phyloP scores from a whole-genome alignment of 2,329 filamentous ascomycete species.

The Diaporthe citrichinensis region DNA sequence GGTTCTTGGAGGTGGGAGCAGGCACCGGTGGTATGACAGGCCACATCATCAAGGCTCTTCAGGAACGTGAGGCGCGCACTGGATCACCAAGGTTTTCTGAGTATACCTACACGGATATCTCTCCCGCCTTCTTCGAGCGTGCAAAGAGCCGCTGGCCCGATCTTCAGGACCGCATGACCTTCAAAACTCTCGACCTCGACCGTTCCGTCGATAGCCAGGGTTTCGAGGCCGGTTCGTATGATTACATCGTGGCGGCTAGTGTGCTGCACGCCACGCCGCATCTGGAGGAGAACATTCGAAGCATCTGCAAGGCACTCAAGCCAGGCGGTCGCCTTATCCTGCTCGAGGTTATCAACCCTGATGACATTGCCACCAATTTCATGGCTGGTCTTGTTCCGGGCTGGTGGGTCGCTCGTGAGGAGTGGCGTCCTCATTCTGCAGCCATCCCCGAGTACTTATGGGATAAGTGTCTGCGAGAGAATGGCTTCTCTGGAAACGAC shows the following conservation, averaged over 20 bases:
- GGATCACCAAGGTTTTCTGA: constrained; percentile 21
- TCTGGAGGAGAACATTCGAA: constrained; percentile 43
- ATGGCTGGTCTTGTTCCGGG: constrained; percentile 37
- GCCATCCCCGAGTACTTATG: constrained; percentile 10
- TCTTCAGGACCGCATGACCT: constrained; percentile 34
- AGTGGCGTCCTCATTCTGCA: constrained; percentile 30
- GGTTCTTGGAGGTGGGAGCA: constrained; percentile 37
- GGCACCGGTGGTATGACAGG: constrained; percentile 31
- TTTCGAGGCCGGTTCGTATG: constrained; percentile 48
- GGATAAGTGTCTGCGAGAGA: constrained; percentile 2
- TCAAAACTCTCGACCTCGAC: constrained; percentile 36
- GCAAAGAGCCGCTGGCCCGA: constrained; percentile 30
- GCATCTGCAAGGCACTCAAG: constrained; percentile 41
- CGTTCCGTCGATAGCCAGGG: constrained; percentile 46
- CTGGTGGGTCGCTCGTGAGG: constrained; percentile 36
- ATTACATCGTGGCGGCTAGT: constrained; percentile 47
- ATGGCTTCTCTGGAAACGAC: constrained; percentile 40
- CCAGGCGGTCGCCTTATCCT: constrained; percentile 27
- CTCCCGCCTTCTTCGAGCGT: constrained; percentile 36
- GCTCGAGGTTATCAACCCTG: constrained; percentile 35
- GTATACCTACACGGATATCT: constrained; percentile 38
- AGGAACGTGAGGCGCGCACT: constrained; percentile 17
- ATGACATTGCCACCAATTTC: constrained; percentile 36
- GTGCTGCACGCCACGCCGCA: constrained; percentile 34
- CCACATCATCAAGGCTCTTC: constrained; percentile 21